Evolutionary conservation across 2,329 filamentous ascomycete species (phyloP).

Genomic region (Exophiala oligosperma): DNA sequence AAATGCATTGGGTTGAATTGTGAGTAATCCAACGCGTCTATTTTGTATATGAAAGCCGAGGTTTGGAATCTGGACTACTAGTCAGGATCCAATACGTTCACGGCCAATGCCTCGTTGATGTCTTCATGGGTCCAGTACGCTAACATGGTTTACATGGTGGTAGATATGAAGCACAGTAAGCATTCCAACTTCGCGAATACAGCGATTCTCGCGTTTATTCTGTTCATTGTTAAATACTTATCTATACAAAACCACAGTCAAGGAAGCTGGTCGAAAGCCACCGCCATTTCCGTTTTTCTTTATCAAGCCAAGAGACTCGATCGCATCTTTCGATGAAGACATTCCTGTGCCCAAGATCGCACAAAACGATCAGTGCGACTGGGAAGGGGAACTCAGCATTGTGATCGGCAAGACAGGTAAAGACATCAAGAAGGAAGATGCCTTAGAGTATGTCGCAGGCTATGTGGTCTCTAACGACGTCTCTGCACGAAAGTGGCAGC

Average conservation of each 20-base stretch:
- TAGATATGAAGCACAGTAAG: too few relatives aligned
- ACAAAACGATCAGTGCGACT: conserved; percentile 37
- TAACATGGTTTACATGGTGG: too few relatives aligned
- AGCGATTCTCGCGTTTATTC: too few relatives aligned
- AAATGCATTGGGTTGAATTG: too few relatives aligned
- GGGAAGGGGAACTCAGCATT: conserved; percentile 35
- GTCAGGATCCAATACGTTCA: too few relatives aligned
- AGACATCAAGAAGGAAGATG: conserved; percentile 47
- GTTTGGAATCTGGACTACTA: too few relatives aligned
- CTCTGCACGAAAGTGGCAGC: conserved; percentile 53
- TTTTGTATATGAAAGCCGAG: too few relatives aligned
- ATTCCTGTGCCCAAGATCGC: conserved; percentile 41
- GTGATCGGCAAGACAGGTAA: conserved; percentile 56
- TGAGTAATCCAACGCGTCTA: too few relatives aligned
- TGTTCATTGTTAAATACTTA: too few relatives aligned
- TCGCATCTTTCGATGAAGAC: conserved; percentile 25
- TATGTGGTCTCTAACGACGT: conserved; percentile 60
- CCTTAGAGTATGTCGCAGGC: conserved; percentile 53
- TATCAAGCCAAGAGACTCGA: conserved; percentile 40
- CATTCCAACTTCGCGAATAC: too few relatives aligned
- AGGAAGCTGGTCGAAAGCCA: conserved; percentile 39
- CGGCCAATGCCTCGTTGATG: too few relatives aligned
- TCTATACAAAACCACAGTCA: conserved; percentile 29
- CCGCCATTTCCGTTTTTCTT: conserved; percentile 42
- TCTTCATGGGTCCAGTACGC: too few relatives aligned